Base-by-base conservation (phyloP, 2,329 filamentous ascomycete species). In the Herpotrichia juniperi region DNA sequence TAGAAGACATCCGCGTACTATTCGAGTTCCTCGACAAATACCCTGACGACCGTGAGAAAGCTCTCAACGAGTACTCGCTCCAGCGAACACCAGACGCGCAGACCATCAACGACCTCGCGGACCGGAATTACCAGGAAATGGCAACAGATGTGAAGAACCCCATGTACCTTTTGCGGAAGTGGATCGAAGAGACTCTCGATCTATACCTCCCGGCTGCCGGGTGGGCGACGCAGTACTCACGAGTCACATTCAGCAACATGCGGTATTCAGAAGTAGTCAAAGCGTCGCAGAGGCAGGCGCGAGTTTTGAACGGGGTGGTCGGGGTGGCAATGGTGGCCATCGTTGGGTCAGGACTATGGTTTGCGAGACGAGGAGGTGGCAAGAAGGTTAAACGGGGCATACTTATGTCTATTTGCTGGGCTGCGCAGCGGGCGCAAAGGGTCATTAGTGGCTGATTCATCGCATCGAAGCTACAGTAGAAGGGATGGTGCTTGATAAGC, bases 71-170 rank as follows among this genome's bases (percentile, higher is more conserved):
- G 55, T 99, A 97, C 78, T 90, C 90, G 0, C 75, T 79, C 1
- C 78, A 89, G 46, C 87, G 94, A 3, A 84, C 87, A 3, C 82
- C 85, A 0, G 93, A 99, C 65, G 89, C 92, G 0, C 86, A 93
- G 62, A 87, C 92, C 0, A 97, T 99, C 77, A 96, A 96, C 67
- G 90, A 96, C 62, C 83, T 99, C 3, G 94, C 94, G 0, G 81
- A 96, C 26, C 83, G 90, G 42, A 99, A 99, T 69, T 97, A 97
- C 71, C 81, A 88, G 42, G 94, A 99, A 76, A 99, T 99, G 94
- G 86, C 93, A 9, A 84, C 87, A 0, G 90, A 90, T 3, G 94
- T 97, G 8, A 85, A 89, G 32, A 91, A 87, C 1, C 87, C 84
- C 0, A 67, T 88, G 0, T 97, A 97, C 67, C 83, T 88, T 28